Conservation (phyloP, 1,284 basidiomycete species). For the Apiotrichum siamense region DNA sequence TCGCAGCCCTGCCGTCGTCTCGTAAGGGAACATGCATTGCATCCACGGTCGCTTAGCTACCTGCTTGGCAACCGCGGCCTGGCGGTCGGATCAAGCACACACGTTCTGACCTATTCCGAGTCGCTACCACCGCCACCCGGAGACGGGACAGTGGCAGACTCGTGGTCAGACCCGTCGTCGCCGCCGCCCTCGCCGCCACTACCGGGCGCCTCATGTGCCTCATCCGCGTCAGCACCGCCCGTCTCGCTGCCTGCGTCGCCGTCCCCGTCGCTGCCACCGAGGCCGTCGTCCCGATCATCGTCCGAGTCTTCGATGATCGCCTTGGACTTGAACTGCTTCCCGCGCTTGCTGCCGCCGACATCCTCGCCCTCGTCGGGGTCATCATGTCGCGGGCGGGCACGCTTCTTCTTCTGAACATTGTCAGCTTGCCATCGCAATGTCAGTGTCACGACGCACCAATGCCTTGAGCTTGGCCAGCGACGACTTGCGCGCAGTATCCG, state of each 20-base stretch:
- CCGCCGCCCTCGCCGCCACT: not conserved
- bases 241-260: not conserved
- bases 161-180: too few relatives aligned
- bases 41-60: too few relatives aligned
- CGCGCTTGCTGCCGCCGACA: constrained; percentile 22
- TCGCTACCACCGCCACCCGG: too few relatives aligned
- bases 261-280: not conserved
- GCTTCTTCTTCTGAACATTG: constrained; percentile 6
- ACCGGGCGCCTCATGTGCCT: not conserved
- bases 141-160: too few relatives aligned
- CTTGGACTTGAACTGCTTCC: constrained; percentile 44
- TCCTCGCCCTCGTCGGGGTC: constrained; percentile 31
- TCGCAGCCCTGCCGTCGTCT: too few relatives aligned
- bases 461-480: constrained; percentile 30
- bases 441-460: constrained; percentile 5
- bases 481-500: constrained; percentile 15
- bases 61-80: too few relatives aligned
- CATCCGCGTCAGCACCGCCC: not conserved
- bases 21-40: too few relatives aligned
- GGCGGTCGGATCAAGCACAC: too few relatives aligned
- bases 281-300: constrained; percentile 25
- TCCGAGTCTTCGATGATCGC: constrained; percentile 42
- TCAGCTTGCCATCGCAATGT: not conserved
- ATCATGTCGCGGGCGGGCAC: constrained; percentile 18
- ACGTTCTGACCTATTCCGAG: too few relatives aligned